Conservation (phyloP, 352 stramenopile species). For the Halophytophthora batemanensis region DNA sequence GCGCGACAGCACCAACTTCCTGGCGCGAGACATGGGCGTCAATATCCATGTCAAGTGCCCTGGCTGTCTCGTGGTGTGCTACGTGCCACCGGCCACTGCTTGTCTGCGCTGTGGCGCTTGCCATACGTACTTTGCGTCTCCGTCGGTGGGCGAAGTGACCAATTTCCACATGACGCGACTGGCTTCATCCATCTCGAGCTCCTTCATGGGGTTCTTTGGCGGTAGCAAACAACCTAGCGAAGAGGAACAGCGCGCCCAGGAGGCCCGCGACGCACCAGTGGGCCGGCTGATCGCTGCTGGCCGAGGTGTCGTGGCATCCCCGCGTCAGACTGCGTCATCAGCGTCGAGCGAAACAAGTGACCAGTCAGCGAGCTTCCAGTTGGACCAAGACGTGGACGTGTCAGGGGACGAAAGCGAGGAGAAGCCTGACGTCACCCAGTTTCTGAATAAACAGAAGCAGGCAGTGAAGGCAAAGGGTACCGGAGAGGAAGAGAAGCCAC, state of each 20-base stretch:
- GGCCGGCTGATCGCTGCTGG: slow-evolving; percentile 64
- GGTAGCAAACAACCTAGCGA: slow-evolving; percentile 22
- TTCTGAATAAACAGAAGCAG: slow-evolving; percentile 6
- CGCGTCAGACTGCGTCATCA: slow-evolving; percentile 10
- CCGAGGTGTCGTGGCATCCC: slow-evolving; percentile 37
- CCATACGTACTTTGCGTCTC: slow-evolving; percentile 82
- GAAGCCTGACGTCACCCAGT: slow-evolving; percentile 13
- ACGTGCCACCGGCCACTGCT: slow-evolving; percentile 67
- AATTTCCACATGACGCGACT: slow-evolving; percentile 84
- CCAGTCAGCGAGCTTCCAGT: slow-evolving; percentile 25
- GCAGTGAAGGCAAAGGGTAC: slow-evolving; percentile 3
- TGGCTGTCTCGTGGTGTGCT: slow-evolving; percentile 69
- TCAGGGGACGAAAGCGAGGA: slow-evolving; percentile 29
- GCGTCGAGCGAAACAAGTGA: slow-evolving; percentile 31
- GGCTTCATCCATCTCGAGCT: slow-evolving; percentile 73
- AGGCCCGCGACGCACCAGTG: slow-evolving; percentile 44
- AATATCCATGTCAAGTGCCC: slow-evolving; percentile 86
- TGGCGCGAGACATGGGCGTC: slow-evolving; percentile 77
- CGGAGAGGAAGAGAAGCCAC: slow-evolving; percentile 2
- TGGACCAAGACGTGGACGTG: slow-evolving; percentile 19
- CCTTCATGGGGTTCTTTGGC: slow-evolving; percentile 70
- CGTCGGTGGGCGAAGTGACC: slow-evolving; percentile 70
- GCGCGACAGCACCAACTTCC: slow-evolving; percentile 75
- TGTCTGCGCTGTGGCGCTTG: slow-evolving; percentile 77
- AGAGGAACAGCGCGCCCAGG: slow-evolving; percentile 21